Base-by-base conservation (phyloP, 352 stramenopile genomes). In the Blastocystis sp. region DNA sequence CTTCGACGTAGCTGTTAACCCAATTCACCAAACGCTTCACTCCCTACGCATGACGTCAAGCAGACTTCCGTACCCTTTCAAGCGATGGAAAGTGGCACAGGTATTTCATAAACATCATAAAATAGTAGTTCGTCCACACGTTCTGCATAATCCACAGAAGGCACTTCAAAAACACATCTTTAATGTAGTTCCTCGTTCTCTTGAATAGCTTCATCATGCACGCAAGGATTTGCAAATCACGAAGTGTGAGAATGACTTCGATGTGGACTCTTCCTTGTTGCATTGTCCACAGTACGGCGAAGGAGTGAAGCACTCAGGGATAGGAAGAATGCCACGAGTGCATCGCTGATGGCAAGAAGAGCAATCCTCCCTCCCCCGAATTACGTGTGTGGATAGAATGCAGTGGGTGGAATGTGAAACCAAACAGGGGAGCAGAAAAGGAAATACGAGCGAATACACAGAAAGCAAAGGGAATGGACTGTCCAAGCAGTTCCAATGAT, bases 1-100 rank as follows among this genome's bases (percentile, higher is more conserved):
- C 78, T n/a, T 88, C 78, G 34, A 88, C 62, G 38, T 67, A 88
- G 21, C 78, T 48, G 23, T 88, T 88, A 7, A 88, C 28, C 41
- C 48, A 79, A 67, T 88, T 38, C 14, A 71, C 45, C 34, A 88
- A 79, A 10, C 53, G 52, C 23, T 74, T 40, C 2, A 88, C 21
- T 17, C 21, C 10, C 78, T 88, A 88, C 28, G n/a, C 23, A 3
- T 41, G 4, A 88, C 17, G 9, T 23, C 60, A 23, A 19, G 11
- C 4, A 1, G 2, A 9, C 0, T 61, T 43, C 76, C 2, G 11
- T 34, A 88, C 78, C 45, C 66, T 65, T 9, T 76, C n/a, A 11
- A 88, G 23, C 2, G 21, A n/a, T 53, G 28, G 43, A 61, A 60
- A 78, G 10, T n/a, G n/a, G 43, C 23, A 88, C 34, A 66, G 9